Base-by-base conservation (phyloP, 2,329 filamentous ascomycete species). In the Diplodia mutila region DNA sequence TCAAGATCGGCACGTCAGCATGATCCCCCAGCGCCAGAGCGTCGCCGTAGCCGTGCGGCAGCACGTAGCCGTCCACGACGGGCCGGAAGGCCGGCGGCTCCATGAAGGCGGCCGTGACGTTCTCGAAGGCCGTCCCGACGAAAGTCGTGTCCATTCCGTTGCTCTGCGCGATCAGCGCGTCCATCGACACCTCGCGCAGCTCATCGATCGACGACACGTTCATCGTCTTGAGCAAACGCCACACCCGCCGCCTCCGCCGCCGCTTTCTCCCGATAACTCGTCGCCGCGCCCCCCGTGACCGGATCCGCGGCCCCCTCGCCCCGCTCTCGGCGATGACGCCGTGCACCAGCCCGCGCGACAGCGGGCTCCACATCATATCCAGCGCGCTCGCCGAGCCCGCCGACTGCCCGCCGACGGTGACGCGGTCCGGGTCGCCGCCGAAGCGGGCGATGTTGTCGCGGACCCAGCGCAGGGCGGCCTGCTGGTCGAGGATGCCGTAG, bases 1-100 rank as follows among this genome's bases (percentile, higher is more conserved):
- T 87, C 72, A 89, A 85, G 14, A 88, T 80, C 21, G 82, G 81
- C 27, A 87, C 78, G 25, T 85, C 80, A 0, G 85, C 81, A 23
- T 65, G 61, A 23, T 54, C 49, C 23, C 32, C 32, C 12, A 53
- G 32, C 25, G 21, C n/a, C 21, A 65, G 61, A 6, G 61, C 32
- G 23, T 65, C 61, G 32, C 61, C 34, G 61, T 65, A 65, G 32
- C 48, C 51, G 32, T 54, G 61, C 2, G 61, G 23, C 29, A 65
- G 61, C 12, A 65, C 61, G 23, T 73, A 69, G 21, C 61, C 61
- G n/a, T 65, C 61, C 21, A 65, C 32, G 7, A 48, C 66, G 18
- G 52, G 61, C 6, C 61, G 49, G 49, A 49, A 65, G 7, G 42
- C 32, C 11, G 61, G 61, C 1, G 61, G 61, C 14, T 65, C 61